phyloP scores from a whole-genome alignment of 768 basidiomycete species.

The Macrolepiota albuminosa region DNA sequence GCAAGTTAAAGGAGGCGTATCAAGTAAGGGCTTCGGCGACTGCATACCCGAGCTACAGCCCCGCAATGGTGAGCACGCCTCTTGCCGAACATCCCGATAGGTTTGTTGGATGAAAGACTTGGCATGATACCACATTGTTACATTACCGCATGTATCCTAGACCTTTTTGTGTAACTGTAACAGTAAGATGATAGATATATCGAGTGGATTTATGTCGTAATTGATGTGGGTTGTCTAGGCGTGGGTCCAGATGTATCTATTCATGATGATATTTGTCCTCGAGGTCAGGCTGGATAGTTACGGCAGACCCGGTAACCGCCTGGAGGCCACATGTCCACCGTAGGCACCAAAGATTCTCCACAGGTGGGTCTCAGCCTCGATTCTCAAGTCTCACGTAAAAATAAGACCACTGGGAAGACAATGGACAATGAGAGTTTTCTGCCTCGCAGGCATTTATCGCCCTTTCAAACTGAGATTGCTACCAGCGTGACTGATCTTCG shows the following conservation, averaged over 20 bases:
- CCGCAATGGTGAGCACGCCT: constrained; percentile 35
- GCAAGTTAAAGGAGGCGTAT: constrained; percentile 69
- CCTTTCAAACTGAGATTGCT: not conserved
- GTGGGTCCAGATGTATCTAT: not conserved
- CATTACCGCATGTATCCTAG: not conserved
- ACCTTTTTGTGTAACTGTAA: not conserved
- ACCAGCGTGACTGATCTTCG: not conserved
- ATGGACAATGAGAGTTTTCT: not conserved
- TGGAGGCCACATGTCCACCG: constrained; percentile 5
- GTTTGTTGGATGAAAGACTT: constrained; percentile 21
- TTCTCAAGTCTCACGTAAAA: constrained; percentile 7
- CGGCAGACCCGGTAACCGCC: constrained; percentile 4
- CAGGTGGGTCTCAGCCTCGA: not conserved
- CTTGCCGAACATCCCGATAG: constrained; percentile 38
- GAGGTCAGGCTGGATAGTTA: constrained; percentile 2
- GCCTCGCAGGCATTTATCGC: not conserved
- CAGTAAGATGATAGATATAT: not conserved
- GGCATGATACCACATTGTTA: not conserved
- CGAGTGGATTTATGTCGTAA: not conserved
- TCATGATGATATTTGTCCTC: constrained; percentile 1
- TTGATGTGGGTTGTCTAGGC: not conserved
- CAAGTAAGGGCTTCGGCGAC: constrained; percentile 27
- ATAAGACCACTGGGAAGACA: not conserved
- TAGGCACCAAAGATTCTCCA: constrained; percentile 2
- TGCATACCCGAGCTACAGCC: constrained; percentile 31